These are phyloP conservation scores for Phytophthora quininea DNA, from an alignment of 352 stramenopile genomes.

Conservation along the genomic window DNA sequence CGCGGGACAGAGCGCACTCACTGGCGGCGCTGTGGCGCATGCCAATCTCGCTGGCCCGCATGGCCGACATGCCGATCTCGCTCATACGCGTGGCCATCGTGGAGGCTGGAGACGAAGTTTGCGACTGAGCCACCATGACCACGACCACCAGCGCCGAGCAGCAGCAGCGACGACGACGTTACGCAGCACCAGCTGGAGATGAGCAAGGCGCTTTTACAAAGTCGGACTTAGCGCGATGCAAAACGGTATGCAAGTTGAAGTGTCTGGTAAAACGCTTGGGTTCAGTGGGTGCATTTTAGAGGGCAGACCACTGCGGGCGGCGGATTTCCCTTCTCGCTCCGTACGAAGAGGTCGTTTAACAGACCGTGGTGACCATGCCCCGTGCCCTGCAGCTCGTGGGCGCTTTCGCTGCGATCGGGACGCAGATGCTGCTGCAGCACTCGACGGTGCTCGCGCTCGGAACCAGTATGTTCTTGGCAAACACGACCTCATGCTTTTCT, in stretches of 20 bases:
- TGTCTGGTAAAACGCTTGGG: not conserved
- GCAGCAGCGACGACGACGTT: not conserved
- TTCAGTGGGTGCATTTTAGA: not conserved
- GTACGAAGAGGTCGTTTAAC: conserved; percentile 8
- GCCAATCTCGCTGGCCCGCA: conserved; percentile 43
- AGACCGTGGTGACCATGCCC: conserved; percentile 15
- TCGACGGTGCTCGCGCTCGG: conserved; percentile 33
- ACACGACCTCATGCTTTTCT: not conserved
- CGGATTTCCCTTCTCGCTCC: not conserved
- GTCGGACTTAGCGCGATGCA: too few relatives aligned
- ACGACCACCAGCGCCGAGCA: not conserved
- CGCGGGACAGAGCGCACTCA: conserved; percentile 12
- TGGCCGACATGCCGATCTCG: conserved; percentile 38
- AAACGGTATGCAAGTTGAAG: not conserved
- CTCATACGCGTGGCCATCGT: conserved; percentile 41
- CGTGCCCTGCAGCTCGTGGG: conserved; percentile 20
- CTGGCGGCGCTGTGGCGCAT: conserved; percentile 46
- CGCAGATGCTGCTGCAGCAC: conserved; percentile 12
- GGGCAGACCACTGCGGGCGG: not conserved
- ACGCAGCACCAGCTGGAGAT: not conserved
- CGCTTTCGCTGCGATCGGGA: conserved; percentile 2
- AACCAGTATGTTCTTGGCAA: conserved; percentile 43
- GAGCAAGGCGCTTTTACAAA: not conserved
- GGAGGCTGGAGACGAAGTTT: conserved; percentile 15
- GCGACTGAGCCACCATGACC: conserved; percentile 5